Evolutionary conservation across 2,329 filamentous ascomycete genomes (phyloP), one percentile per base, ranked within the genome.

Genomic region (Podosphaera leucotricha): DNA sequence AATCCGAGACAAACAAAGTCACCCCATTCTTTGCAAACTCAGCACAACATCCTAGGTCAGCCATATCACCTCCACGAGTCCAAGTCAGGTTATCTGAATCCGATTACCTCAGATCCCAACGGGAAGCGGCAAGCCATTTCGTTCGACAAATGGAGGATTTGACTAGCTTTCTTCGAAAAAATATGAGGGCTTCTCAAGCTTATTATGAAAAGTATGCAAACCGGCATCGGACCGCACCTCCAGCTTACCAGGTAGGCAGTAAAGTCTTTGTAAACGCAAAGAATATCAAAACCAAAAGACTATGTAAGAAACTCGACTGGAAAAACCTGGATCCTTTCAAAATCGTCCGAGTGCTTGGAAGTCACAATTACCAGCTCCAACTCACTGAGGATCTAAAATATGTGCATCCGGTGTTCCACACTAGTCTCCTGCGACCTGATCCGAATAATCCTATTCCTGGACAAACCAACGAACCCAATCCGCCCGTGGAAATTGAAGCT

Each of bases 351-450:
- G 37, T 42, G 2, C 20, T n/a, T 19, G 6, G 30, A 18, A 35
- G 15, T 21, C 22, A 42, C 8, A 44, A 41, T 43, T 47, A 47
- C 20, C 16, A 43, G 28, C 28, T 47, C 15, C 18, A 30, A n/a
- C 24, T 46, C 20, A 41, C 38, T 7, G 38, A 41, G n/a, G 28
- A 28, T 26, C 26, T 46, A 22, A 44, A 37, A 38, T 38, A 3
- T 11, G 40, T 46, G 1, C 18, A 46, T 33, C 41, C 41, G 18
- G 26, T 41, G 2, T 46, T 46, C n/a, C 37, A 46, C 21, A 46
- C 39, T 19, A 44, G 41, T 19, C 41, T 46, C n/a, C 41, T 44
- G 1, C 24, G 43, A 28, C 19, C 20, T 16, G 45, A 43, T 37
- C 37, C 37, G 16, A 24, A 44, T 7, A 37, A 37, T 11, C 33